Base-by-base conservation (phyloP, 2,329 filamentous ascomycete species). In the Pezicula carpinea region DNA sequence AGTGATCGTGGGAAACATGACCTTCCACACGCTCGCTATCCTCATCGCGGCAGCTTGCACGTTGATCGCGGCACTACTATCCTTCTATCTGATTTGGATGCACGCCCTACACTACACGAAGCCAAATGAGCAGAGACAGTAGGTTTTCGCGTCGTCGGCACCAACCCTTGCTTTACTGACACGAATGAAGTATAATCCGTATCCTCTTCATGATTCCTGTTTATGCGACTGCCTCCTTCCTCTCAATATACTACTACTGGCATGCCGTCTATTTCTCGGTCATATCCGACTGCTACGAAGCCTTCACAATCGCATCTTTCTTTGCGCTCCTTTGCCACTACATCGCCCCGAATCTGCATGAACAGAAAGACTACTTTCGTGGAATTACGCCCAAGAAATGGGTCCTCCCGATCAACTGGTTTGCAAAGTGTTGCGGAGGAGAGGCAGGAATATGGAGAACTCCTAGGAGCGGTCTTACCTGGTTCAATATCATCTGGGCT, bases 171-270 rank as follows among this genome's bases (percentile, higher is more conserved):
- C 7, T 29, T 7, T 23, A 26, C 54, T 59, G 45, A 57, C 49
- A 6, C 8, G 15, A 41, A 31, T 40, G 40, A 56, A 88, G 83
- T 63, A 90, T 93, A 59, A 91, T 95, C 58, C 87, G 89, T 41
- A 92, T 95, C 55, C 76, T 95, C 21, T 83, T 91, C 64, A 92
- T 95, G 87, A 80, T 95, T 42, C 89, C 89, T 33, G 74, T 95
- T 51, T 95, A 95, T 66, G 76, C 85, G 43, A 72, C 82, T 33
- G 83, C 89, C 17, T 83, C 86, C 29, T 87, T 87, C 62, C 75
- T 92, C 32, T 83, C 82, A 50, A 80, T 89, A 57, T 74, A 77
- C 55, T 90, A 79, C 69, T 92, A 93, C 71, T 79, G 76, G 64
- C 79, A 90, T 59, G 81, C 85, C 41, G 79, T 93, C 47, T 95